phyloP scores from a whole-genome alignment of 495 filamentous ascomycete genomes.

The Penicillium diatomitis region DNA sequence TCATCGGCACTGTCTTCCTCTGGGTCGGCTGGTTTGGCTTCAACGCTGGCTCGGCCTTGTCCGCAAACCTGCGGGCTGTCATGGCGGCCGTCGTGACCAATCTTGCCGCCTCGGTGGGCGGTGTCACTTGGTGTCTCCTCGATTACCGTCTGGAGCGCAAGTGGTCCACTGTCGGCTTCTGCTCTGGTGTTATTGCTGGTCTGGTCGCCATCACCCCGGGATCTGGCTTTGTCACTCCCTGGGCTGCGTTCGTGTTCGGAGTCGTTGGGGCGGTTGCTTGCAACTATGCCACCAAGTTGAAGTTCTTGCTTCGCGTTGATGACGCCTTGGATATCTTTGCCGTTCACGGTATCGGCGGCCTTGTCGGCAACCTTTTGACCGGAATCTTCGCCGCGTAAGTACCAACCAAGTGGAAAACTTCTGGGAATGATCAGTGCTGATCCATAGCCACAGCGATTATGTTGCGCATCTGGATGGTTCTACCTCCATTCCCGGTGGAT shows the following conservation, averaged over 20 bases:
- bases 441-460: slow-evolving; percentile 49
- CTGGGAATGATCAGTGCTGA: too few species aligned
- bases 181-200: slow-evolving; percentile 86
- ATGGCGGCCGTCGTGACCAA: slow-evolving; percentile 53
- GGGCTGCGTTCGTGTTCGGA: slow-evolving; percentile 87
- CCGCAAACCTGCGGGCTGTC: slow-evolving; percentile 72
- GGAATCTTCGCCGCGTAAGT: slow-evolving; percentile 84
- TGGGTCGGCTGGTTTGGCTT: slow-evolving; percentile 99
- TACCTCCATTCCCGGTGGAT: slow-evolving; percentile 67
- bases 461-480: slow-evolving; percentile 81
- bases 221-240: slow-evolving; percentile 82
- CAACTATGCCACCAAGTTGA: slow-evolving; percentile 96
- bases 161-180: slow-evolving; percentile 97
- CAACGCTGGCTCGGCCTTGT: slow-evolving; percentile 88
- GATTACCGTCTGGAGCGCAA: slow-evolving; percentile 92
- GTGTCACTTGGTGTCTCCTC: slow-evolving; percentile 90
- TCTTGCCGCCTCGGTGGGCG: slow-evolving; percentile 56
- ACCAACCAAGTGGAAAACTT: not conserved
- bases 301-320: slow-evolving; percentile 78
- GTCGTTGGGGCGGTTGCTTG: slow-evolving; percentile 73
- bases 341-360: slow-evolving; percentile 78
- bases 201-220: slow-evolving; percentile 91
- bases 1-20: slow-evolving; percentile 93
- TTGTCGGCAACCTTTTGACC: slow-evolving; percentile 84
- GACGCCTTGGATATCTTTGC: slow-evolving; percentile 94